A percentile compares a stretch with the other conserved stretches of the same genome.
These are phyloP conservation scores for Leersia perrieri DNA, from an alignment of 176 grass and related monocot genomes.

Conservation along the genomic window DNA sequence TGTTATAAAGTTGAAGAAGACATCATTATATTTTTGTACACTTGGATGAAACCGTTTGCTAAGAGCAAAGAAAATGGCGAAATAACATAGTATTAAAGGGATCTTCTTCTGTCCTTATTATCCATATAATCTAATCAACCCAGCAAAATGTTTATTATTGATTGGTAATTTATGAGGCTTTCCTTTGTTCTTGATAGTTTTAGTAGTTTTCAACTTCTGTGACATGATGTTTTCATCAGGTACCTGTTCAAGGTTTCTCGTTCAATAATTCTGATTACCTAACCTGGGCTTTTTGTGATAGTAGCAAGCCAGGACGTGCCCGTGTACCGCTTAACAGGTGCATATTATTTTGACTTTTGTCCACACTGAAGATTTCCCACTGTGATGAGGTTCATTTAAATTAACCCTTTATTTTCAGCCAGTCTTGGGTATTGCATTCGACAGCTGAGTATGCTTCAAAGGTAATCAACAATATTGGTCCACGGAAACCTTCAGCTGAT, in stretches of 20 bases:
- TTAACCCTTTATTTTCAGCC: constrained; percentile 47
- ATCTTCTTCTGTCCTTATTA: not conserved
- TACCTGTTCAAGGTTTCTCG: constrained; percentile 80
- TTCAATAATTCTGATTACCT: constrained; percentile 84
- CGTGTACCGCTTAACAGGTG: constrained; percentile 56
- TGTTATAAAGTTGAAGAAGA: not conserved
- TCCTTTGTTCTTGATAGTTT: constrained; percentile 1
- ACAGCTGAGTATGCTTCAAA: constrained; percentile 75
- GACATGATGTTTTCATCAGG: constrained; percentile 40
- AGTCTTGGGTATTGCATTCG: constrained; percentile 86
- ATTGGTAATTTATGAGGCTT: not conserved
- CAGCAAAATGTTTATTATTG: not conserved
- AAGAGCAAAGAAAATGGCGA: not conserved
- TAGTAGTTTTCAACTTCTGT: constrained; percentile 7
- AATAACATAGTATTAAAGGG: not conserved
- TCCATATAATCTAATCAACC: not conserved
- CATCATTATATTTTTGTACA: not conserved
- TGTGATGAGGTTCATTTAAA: not conserved
- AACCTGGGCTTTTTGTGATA: constrained; percentile 79
- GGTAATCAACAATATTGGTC: constrained; percentile 57
- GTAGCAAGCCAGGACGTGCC: constrained; percentile 68
- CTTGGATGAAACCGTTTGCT: not conserved
- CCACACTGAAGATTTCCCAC: not conserved
- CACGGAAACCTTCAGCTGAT: constrained; percentile 71
- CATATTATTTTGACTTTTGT: not conserved